Evolutionary conservation across 202 grass and related monocot species (phyloP), one percentile per base, ranked within the genome.

Genomic region (Carex arenaria): DNA sequence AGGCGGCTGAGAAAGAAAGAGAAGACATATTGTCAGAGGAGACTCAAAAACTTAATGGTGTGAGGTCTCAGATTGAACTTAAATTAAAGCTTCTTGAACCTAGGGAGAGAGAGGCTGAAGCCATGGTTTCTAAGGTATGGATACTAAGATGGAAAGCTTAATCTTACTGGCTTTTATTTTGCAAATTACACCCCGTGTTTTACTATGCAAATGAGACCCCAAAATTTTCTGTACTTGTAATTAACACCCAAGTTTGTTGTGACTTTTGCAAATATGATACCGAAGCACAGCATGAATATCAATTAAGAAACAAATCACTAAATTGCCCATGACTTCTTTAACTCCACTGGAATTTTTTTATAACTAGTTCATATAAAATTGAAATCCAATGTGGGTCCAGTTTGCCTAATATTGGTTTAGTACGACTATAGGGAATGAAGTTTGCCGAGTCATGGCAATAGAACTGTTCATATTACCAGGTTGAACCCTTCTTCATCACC

Each of bases 61-160:
- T 93, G 65, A 90, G 73, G 79, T 83, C 89, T 18, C 90, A 98
- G 89, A 80, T 67, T 72, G 90, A 98, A 82, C 76, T 54, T 61
- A 91, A 98, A 67, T 55, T 90, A 8, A 88, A 93, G 56, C 71
- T 55, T 63, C 82, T 94, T 67, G 86, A 86, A 74, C 84, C 88
- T n/a, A 88, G 86, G 55, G 83, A 94, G 84, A 94, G 11, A 56
- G 87, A 93, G 81, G 72, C 84, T 3, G 87, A 93, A 72, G 82
- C 67, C 64, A 87, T 45, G 38, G 54, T 93, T 75, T 31, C 55
- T 49, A 89, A 91, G 92, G 95, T 98, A 65, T 80, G 40, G 32
- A 65, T 55, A 64, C 31, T 45, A 45, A 20, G 80, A 75, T 57
- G 79, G 73, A 75, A 78, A 18, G 30, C 47, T 65, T 54, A 17